These are phyloP conservation scores for Talaromyces stipitatus DNA, from an alignment of 495 filamentous ascomycete species.

Conservation along the genomic window DNA sequence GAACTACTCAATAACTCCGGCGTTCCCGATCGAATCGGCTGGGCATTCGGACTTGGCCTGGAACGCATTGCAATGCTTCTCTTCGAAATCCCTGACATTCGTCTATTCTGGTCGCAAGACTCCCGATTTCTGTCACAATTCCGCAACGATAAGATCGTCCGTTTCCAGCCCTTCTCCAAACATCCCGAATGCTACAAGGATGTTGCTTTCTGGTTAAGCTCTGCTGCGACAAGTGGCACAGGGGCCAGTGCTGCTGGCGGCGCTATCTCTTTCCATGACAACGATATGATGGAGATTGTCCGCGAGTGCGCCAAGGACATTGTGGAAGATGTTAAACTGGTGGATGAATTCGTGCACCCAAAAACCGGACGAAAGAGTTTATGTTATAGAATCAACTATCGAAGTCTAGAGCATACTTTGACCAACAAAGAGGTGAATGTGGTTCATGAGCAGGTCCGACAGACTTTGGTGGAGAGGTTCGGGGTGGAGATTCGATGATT, in stretches of 20 bases:
- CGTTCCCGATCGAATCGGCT: constrained; percentile 69
- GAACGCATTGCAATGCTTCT: constrained; percentile 95
- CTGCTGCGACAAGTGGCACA: constrained; percentile 28
- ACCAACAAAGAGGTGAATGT: constrained; percentile 70
- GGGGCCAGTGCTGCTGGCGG: constrained; percentile 47
- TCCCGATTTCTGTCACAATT: constrained; percentile 79
- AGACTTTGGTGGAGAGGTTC: constrained; percentile 55
- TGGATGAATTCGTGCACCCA: constrained; percentile 87
- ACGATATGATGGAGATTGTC: constrained; percentile 95
- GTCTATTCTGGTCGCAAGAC: constrained; percentile 93
- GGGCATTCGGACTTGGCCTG: constrained; percentile 92
- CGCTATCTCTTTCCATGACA: constrained; percentile 66
- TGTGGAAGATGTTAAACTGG: constrained; percentile 77
- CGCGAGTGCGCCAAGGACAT: constrained; percentile 69
- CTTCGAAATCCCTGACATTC: constrained; percentile 91
- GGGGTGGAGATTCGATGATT: constrained; percentile 73
- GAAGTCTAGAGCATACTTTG: constrained; percentile 81
- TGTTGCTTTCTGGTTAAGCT: constrained; percentile 83
- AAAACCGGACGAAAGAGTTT: constrained; percentile 72
- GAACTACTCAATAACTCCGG: constrained; percentile 68
- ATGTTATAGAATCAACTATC: constrained; percentile 89
- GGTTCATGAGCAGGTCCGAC: constrained; percentile 60
- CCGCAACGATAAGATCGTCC: constrained; percentile 53
- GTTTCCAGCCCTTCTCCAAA: constrained; percentile 81
- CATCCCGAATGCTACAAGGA: constrained; percentile 84